Evolutionary conservation across 495 filamentous ascomycete genomes (phyloP), one percentile per base, ranked within the genome.

Genomic region (Penicillium malachiteum): DNA sequence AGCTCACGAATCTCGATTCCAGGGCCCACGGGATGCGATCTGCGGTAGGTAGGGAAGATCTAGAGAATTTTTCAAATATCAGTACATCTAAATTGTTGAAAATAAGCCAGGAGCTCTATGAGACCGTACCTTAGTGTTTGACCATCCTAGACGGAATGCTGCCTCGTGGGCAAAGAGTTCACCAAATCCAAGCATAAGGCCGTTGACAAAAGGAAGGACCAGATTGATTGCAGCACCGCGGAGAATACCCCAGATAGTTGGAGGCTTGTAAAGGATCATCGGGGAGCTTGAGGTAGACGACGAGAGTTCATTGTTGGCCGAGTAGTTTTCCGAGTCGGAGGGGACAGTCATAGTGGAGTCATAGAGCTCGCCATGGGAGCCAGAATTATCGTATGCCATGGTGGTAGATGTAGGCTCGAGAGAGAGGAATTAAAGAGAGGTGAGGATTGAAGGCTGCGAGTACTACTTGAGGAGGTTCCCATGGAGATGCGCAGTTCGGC

Each of bases 161-260:
- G 89, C 84, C 74, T 99, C 94, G 68, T 99, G 92, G 50, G 94
- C 94, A 68, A 97, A 87, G 37, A 99, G 76, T 73, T 99, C 94
- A 18, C 94, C 94, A 65, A 99, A 96, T 5, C 94, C 94, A 51
- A 99, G 75, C 94, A 99, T 99, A 73, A 99, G 80, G 17, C 94
- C 94, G 72, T 99, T 99, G 62, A 99, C 84, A 58, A 99, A 99
- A 0, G 94, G 94, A 3, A 99, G 77, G 0, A 99, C 55, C 7
- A 99, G 76, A 69, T 99, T 99, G 73, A 99, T 97, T 5, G 91
- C 91, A 7, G 91, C 91, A 7, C 94, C 91, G 34, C 93, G 85
- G 47, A 97, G 48, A 38, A 99, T 66, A 31, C 88, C 82, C 88
- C 89, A 93, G 33, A 93, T 50, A 0, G 91, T 94, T 0, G 95